Percentiles rank a stretch among this genome's conserved stretches.
Evolutionary conservation across 1,284 basidiomycete genomes (phyloP).

Genomic region (Malassezia arunalokei): DNA sequence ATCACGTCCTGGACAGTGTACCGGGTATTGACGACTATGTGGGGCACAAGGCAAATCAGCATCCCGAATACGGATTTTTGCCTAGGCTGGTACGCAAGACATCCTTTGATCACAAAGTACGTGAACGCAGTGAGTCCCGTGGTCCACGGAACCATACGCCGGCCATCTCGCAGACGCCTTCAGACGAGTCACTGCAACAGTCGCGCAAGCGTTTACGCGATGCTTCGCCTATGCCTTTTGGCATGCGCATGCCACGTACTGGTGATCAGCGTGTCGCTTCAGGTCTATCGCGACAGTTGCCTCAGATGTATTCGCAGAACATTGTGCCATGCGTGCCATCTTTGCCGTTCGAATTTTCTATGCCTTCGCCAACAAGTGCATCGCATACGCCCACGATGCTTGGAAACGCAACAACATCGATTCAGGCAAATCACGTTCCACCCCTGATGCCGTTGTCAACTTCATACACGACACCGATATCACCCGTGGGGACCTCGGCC

Average conservation of each 20-base stretch:
- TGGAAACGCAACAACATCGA: no score
- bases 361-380: slow-evolving; percentile 17
- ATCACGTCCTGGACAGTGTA: slow-evolving; percentile 34
- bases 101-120: slow-evolving; percentile 45
- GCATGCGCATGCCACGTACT: slow-evolving; percentile 27
- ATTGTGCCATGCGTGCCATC: slow-evolving; percentile 27
- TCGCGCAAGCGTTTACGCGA: slow-evolving; percentile 34
- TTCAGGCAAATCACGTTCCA: no score
- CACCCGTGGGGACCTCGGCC: no score
- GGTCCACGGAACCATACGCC: slow-evolving; percentile 17
- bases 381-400: no score
- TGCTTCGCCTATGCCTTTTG: slow-evolving; percentile 32
- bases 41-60: slow-evolving; percentile 38
- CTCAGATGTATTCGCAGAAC: slow-evolving; percentile 20
- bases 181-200: background rate
- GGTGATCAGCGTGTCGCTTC: slow-evolving; percentile 40
- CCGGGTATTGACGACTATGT: slow-evolving; percentile 42
- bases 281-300: slow-evolving; percentile 37
- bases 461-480: no score
- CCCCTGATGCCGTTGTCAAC: no score
- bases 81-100: slow-evolving; percentile 44
- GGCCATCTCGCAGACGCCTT: background rate
- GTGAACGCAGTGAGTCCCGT: slow-evolving; percentile 35
- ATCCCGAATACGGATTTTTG: slow-evolving; percentile 44
- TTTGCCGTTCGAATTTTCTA: slow-evolving; percentile 27